phyloP scores from a whole-genome alignment of 345 rosid species.

The Eutrema heterophyllum region DNA sequence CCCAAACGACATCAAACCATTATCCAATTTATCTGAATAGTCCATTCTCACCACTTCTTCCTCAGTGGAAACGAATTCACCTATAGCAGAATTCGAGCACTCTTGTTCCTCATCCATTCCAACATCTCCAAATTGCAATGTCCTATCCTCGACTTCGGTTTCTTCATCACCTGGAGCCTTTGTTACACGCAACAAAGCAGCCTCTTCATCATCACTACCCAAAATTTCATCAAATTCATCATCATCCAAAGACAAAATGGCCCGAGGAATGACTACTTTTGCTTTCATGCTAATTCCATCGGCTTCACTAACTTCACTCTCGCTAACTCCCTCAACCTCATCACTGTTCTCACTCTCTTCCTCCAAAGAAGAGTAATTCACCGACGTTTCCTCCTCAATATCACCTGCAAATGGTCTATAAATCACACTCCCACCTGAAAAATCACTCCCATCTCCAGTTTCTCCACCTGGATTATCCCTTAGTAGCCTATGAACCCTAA shows the following conservation, averaged over 20 bases:
- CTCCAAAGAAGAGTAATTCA: slow-evolving; percentile 23
- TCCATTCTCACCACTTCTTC: slow-evolving; percentile 8
- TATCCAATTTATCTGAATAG: background rate
- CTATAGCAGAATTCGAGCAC: slow-evolving; percentile 8
- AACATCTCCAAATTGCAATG: background rate
- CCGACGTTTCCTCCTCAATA: slow-evolving; percentile 20
- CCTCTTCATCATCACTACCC: slow-evolving; percentile 35
- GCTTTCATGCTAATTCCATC: slow-evolving; percentile 24
- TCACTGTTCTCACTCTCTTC: slow-evolving; percentile 31
- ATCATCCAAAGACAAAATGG: slow-evolving; percentile 59
- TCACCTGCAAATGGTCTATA: slow-evolving; percentile 20
- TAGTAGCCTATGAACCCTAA: slow-evolving; percentile 21
- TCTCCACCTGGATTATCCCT: slow-evolving; percentile 39
- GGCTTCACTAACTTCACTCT: slow-evolving; percentile 25
- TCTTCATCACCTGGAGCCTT: slow-evolving; percentile 35
- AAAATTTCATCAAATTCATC: slow-evolving; percentile 40
- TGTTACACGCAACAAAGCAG: slow-evolving; percentile 19
- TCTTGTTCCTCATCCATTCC: slow-evolving; percentile 18
- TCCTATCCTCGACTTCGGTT: slow-evolving; percentile 11
- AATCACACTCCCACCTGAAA: slow-evolving; percentile 28
- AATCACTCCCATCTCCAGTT: slow-evolving; percentile 16
- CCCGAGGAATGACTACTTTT: slow-evolving; percentile 44
- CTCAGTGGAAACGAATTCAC: slow-evolving; percentile 4
- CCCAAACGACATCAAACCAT: slow-evolving; percentile 21
- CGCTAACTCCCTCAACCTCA: slow-evolving; percentile 23